phyloP scores from a whole-genome alignment of 148 eudicot species.

The Rhododendron williamsianum region DNA sequence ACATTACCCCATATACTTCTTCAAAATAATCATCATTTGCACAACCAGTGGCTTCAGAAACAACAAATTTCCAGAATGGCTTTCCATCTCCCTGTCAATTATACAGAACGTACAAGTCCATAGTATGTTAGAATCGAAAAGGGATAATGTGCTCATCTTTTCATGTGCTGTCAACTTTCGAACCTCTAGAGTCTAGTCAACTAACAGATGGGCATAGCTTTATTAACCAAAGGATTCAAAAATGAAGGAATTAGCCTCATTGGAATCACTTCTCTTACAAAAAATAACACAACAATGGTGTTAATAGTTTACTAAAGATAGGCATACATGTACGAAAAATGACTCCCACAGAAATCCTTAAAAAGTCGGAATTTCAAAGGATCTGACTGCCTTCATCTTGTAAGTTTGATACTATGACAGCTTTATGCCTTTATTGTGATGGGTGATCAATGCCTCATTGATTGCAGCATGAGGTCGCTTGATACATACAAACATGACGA shows the following conservation, averaged over 20 bases:
- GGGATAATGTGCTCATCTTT: neutral
- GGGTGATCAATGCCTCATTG: neutral
- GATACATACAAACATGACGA: neutral
- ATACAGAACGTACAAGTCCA: neutral
- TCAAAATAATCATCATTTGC: slow-evolving; percentile 66
- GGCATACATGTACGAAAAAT: neutral
- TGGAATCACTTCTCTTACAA: neutral
- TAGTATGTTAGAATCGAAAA: neutral
- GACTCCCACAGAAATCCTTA: neutral
- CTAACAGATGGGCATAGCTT: neutral
- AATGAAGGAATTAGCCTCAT: neutral
- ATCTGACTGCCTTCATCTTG: neutral
- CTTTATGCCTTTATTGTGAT: neutral
- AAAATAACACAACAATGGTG: neutral
- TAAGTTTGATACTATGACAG: neutral
- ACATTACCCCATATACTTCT: slow-evolving; percentile 80
- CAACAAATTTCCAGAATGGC: slow-evolving; percentile 94
- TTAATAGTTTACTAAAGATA: neutral
- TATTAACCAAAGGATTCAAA: neutral
- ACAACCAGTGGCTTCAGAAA: slow-evolving; percentile 94
- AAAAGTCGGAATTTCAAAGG: neutral
- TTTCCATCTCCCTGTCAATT: slow-evolving; percentile 79
- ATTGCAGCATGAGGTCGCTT: neutral
- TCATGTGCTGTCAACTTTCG: neutral
- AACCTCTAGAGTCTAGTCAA: neutral